phyloP scores from a whole-genome alignment of 805 yeast species.

The Maudiozyma serrabonitensis region DNA sequence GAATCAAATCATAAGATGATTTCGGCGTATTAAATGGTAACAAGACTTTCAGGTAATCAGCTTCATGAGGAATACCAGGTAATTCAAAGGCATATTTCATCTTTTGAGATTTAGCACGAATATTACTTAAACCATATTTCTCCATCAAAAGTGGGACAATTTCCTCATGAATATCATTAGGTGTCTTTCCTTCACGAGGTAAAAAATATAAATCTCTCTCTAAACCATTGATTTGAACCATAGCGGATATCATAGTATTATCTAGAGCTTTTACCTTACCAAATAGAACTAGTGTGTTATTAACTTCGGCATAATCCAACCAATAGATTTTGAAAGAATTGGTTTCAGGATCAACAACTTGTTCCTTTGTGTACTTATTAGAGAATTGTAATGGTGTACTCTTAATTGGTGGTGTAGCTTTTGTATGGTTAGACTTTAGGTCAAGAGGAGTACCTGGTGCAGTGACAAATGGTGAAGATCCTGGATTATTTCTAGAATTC shows the following conservation, averaged over 20 bases:
- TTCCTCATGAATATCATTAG: constrained; percentile 71
- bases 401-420: constrained; percentile 3
- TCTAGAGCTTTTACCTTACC: constrained; percentile 66
- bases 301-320: constrained; percentile 81
- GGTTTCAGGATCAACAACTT: constrained; percentile 32
- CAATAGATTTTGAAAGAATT: constrained; percentile 66
- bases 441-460: constrained; percentile 27
- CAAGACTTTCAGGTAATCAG: constrained; percentile 70
- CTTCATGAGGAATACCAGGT: constrained; percentile 61
- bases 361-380: constrained; percentile 17
- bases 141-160: constrained; percentile 55
- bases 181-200: constrained; percentile 51
- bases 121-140: constrained; percentile 48
- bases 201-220: constrained; percentile 66
- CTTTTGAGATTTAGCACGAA: constrained; percentile 60
- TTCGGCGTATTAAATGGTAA: constrained; percentile 65
- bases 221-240: constrained; percentile 65
- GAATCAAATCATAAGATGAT: constrained; percentile 38
- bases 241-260: constrained; percentile 55
- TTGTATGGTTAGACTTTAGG: neutral
- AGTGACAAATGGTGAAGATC: constrained; percentile 26
- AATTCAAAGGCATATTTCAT: constrained; percentile 86
- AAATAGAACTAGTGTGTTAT: constrained; percentile 56
- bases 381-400: constrained; percentile 7
- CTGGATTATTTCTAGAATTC: constrained; percentile 14